Conservation (phyloP, 73 alveolate genomes). For the Paraurostyla sp. region DNA sequence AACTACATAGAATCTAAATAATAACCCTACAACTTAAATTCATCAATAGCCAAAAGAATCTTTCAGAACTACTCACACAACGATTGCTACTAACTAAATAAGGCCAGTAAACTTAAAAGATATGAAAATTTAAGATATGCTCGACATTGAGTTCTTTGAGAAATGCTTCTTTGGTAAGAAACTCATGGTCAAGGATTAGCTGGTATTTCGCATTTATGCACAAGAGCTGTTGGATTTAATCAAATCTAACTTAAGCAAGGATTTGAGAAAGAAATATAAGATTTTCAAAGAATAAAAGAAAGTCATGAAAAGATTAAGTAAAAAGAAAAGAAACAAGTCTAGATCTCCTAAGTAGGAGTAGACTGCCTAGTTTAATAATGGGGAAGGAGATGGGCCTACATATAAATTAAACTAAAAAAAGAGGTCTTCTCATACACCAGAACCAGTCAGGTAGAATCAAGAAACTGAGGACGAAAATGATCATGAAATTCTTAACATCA, state of each 20-base stretch:
- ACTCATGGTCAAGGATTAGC: slow-evolving; percentile 15
- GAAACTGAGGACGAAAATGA: no score
- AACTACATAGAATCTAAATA: no score
- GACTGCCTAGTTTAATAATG: no score
- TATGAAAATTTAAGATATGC: slow-evolving; percentile 11
- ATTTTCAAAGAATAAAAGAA: not conserved
- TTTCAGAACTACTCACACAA: no score
- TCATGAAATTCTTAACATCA: no score
- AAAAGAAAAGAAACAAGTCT: not conserved
- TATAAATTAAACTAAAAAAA: no score
- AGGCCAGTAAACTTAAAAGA: not conserved
- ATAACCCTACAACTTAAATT: no score
- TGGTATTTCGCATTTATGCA: slow-evolving; percentile 43
- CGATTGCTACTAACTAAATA: no score
- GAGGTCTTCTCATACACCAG: no score
- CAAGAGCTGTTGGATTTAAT: slow-evolving; percentile 27
- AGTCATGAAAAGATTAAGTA: not conserved
- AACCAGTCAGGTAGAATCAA: no score
- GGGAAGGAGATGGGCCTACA: no score
- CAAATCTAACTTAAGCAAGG: slow-evolving; percentile 4
- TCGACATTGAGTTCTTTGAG: slow-evolving; percentile 50
- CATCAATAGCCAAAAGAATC: no score
- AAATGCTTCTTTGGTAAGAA: slow-evolving; percentile 56
- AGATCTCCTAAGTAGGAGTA: not conserved
- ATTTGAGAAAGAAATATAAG: slow-evolving; percentile 15